Evolutionary conservation across 2,329 filamentous ascomycete species (phyloP).

Genomic region (Cordyceps fumosorosea): DNA sequence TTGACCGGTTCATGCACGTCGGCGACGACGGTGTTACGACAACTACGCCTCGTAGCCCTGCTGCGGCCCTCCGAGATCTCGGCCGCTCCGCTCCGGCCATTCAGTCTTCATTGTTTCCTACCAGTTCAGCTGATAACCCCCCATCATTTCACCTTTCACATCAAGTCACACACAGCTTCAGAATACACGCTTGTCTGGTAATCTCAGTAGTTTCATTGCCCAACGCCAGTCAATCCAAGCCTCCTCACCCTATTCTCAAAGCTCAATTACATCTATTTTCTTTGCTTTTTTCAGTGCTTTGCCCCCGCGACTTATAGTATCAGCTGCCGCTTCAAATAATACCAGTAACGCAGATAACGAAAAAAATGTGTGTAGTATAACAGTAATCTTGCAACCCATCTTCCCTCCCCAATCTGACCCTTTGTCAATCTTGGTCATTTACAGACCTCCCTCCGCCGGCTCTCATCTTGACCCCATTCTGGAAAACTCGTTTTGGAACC

Average conservation of each 20-base stretch:
- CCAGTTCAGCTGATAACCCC: background rate
- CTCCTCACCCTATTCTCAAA: background rate
- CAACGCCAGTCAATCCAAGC: background rate
- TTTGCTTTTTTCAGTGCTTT: conserved; percentile 7
- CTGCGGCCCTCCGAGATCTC: background rate
- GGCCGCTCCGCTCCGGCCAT: background rate
- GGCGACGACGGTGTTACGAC: conserved; percentile 9
- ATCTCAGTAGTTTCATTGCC: background rate
- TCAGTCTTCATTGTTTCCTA: background rate
- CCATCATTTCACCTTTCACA: background rate
- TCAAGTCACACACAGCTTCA: background rate
- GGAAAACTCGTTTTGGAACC: conserved; percentile 60
- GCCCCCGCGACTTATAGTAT: background rate
- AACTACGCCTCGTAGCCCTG: background rate
- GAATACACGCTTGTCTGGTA: background rate
- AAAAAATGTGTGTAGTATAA: conserved; percentile 7
- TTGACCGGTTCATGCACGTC: background rate
- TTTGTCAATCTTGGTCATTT: background rate
- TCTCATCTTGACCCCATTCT: conserved; percentile 44
- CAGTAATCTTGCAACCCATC: background rate
- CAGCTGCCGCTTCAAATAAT: background rate
- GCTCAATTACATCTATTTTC: conserved; percentile 2
- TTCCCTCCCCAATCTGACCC: background rate
- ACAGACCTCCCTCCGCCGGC: background rate
- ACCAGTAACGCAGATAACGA: background rate